Evolutionary conservation across 2,329 filamentous ascomycete species (phyloP).

Genomic region (Paecilomyces dactylethromorphus): DNA sequence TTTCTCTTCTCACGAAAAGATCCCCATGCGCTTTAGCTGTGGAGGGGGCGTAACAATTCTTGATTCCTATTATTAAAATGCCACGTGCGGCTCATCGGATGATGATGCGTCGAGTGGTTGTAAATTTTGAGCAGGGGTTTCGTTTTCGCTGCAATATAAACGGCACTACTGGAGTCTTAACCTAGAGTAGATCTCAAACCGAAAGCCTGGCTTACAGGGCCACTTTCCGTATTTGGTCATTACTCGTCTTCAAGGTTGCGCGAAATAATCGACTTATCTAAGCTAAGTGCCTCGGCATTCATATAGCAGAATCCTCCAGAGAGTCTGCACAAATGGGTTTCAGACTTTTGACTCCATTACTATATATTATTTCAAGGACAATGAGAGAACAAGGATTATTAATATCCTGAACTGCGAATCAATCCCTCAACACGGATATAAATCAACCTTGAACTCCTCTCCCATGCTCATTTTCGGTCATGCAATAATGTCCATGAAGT

Average conservation of each 20-base stretch:
- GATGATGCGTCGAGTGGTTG: neutral
- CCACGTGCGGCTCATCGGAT: neutral
- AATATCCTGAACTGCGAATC: neutral
- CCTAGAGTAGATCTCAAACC: neutral
- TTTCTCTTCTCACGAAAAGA: constrained; percentile 26
- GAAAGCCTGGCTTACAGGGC: neutral
- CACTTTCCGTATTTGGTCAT: no score
- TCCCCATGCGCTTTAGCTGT: constrained; percentile 40
- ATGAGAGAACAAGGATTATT: neutral
- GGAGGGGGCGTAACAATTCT: constrained; percentile 41
- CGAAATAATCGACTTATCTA: no score
- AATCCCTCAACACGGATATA: neutral
- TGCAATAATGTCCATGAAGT: neutral
- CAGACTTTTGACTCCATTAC: neutral
- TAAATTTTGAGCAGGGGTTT: neutral
- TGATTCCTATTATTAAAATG: neutral
- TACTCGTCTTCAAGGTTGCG: no score
- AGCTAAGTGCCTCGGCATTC: no score
- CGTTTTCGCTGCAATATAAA: neutral
- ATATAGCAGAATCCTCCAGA: no score
- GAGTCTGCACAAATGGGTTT: neutral
- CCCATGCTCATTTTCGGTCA: neutral
- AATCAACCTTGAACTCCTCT: neutral
- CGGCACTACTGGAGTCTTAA: neutral
- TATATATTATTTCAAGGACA: neutral